Evolutionary conservation across 305 asterid genomes (phyloP).

Genomic region (Plantago coronopus): DNA sequence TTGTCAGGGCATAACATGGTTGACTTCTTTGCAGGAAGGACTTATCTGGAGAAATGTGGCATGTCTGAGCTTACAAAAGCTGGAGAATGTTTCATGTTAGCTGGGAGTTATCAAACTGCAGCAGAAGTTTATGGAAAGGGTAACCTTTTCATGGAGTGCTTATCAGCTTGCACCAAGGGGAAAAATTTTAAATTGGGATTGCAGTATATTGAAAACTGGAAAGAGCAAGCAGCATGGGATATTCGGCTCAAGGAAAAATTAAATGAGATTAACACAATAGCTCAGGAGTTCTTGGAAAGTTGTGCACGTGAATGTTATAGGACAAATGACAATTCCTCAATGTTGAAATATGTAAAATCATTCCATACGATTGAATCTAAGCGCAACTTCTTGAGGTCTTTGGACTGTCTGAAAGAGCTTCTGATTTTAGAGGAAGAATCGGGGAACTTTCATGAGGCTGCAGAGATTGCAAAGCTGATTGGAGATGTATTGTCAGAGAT

Average conservation of each 20-base stretch:
- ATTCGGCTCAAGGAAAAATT: constrained; percentile 4
- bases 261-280: constrained; percentile 32
- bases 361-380: constrained; percentile 37
- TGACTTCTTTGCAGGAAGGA: constrained; percentile 35
- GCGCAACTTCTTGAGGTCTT: constrained; percentile 43
- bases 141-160: constrained; percentile 41
- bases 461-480: constrained; percentile 36
- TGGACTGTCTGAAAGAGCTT: constrained; percentile 43
- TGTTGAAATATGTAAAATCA: constrained; percentile 51
- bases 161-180: constrained; percentile 50
- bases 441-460: constrained; percentile 57
- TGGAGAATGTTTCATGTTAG: constrained; percentile 62
- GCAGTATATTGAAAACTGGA: constrained; percentile 54
- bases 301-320: constrained; percentile 37
- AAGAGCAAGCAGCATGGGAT: constrained; percentile 26
- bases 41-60: constrained; percentile 51
- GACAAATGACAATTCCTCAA: constrained; percentile 32
- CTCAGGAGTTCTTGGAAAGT: constrained; percentile 43
- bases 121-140: constrained; percentile 50
- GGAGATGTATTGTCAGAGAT: constrained; percentile 47
- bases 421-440: constrained; percentile 49
- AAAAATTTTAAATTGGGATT: constrained; percentile 42
- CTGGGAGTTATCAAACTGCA: constrained; percentile 39
- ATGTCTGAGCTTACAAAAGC: constrained; percentile 41
- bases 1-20: not conserved